These are phyloP conservation scores for Haplographium delicatum DNA, from an alignment of 495 filamentous ascomycete genomes.

Conservation along the genomic window DNA sequence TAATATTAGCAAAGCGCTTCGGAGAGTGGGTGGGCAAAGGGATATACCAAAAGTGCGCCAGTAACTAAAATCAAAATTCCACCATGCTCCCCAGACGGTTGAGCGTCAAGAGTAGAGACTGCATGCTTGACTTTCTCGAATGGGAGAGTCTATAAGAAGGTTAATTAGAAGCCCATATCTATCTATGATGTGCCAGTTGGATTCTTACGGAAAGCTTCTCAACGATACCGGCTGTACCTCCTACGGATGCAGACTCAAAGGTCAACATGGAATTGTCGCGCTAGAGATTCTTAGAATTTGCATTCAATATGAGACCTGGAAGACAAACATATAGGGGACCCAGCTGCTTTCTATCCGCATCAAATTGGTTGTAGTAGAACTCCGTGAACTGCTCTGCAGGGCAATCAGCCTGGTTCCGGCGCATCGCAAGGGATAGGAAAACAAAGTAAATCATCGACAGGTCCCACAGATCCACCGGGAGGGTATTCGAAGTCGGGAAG, in stretches of 20 bases:
- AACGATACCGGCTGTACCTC: conserved; percentile 57
- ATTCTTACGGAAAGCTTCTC: conserved; percentile 69
- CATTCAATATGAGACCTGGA: conserved; percentile 6
- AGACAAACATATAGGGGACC: conserved; percentile 69
- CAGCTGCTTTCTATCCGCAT: conserved; percentile 56
- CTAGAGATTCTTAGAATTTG: conserved; percentile 38
- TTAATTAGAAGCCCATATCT: too few species aligned
- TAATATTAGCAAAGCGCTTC: neutral
- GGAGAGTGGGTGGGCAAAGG: neutral
- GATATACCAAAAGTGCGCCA: conserved; percentile 70
- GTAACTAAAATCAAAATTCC: conserved; percentile 81
- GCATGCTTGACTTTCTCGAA: conserved; percentile 75
- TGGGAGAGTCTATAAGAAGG: conserved; percentile 55
- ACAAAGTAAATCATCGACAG: too few species aligned
- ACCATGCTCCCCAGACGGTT: conserved; percentile 55
- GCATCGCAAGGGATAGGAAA: too few species aligned
- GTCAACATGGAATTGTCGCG: conserved; percentile 87
- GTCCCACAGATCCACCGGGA: too few species aligned
- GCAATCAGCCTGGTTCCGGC: conserved; percentile 6
- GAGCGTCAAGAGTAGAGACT: conserved; percentile 65
- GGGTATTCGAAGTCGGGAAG: too few species aligned
- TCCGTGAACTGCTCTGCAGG: conserved; percentile 69
- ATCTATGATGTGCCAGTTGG: too few species aligned
- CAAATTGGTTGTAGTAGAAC: conserved; percentile 88
- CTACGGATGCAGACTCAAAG: conserved; percentile 63